Percentiles rank a stretch among this genome's conserved stretches.
Conservation (phyloP, 2,329 filamentous ascomycete genomes). For the Emmonsia crescens region DNA sequence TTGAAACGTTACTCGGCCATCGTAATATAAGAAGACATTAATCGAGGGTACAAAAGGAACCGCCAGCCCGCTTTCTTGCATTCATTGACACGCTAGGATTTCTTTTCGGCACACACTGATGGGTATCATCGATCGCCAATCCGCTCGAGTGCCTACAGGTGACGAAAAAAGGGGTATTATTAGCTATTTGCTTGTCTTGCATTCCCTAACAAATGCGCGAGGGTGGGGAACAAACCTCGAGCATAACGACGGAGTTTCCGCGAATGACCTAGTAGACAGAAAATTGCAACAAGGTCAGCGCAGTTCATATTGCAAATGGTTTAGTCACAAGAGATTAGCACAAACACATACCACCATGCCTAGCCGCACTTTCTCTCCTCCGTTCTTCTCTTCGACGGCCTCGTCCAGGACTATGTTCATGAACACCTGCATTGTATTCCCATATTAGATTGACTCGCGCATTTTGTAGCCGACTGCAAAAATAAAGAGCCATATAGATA, state of each 20-base stretch:
- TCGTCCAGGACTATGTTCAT: slow-evolving; percentile 97
- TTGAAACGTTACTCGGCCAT: background rate
- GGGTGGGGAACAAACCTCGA: slow-evolving; percentile 51
- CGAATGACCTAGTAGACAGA: slow-evolving; percentile 62
- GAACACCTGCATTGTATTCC: slow-evolving; percentile 61
- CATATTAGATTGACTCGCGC: background rate
- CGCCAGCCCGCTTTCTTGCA: background rate
- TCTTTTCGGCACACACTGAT: background rate
- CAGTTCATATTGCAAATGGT: background rate
- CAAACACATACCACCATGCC: slow-evolving; percentile 71
- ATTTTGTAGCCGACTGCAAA: too few species aligned
- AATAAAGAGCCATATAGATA: background rate
- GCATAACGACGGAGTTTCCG: slow-evolving; percentile 96
- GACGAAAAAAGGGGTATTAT: slow-evolving; percentile 4
- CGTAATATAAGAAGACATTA: background rate
- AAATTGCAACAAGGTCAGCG: background rate
- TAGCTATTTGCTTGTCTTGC: background rate
- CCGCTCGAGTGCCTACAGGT: slow-evolving; percentile 29
- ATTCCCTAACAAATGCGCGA: background rate
- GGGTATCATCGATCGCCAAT: slow-evolving; percentile 32
- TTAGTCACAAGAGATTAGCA: slow-evolving; percentile 13
- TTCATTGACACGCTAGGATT: background rate
- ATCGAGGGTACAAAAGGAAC: background rate
- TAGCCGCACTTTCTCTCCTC: slow-evolving; percentile 77
- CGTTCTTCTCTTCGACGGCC: slow-evolving; percentile 85